Evolutionary conservation across 352 stramenopile genomes (phyloP).

Genomic region (Phytophthora cryptogea): DNA sequence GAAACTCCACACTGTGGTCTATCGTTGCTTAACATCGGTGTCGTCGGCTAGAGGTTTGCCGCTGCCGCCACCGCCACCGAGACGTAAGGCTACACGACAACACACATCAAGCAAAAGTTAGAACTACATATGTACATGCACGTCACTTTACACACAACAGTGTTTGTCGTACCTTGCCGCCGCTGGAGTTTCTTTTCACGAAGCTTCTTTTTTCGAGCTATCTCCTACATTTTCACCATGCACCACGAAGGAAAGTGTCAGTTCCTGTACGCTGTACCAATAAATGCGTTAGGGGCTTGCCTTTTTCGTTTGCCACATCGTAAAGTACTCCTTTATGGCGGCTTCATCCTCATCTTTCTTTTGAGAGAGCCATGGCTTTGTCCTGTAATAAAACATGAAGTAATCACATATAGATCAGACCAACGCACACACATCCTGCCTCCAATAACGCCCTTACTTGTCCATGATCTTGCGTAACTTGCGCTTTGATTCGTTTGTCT

Average conservation of each 20-base stretch:
- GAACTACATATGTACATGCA: not conserved
- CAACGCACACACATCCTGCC: not conserved
- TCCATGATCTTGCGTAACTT: slow-evolving; percentile 59
- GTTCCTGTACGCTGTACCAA: not conserved
- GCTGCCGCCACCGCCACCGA: slow-evolving; percentile 28
- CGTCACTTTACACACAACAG: not conserved
- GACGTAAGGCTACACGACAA: slow-evolving; percentile 23
- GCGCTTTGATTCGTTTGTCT: slow-evolving; percentile 68
- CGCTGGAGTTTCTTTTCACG: slow-evolving; percentile 75
- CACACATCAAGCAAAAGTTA: slow-evolving; percentile 1
- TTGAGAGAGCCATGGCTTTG: slow-evolving; percentile 66
- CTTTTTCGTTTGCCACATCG: slow-evolving; percentile 71
- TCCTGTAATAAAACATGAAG: slow-evolving; percentile 28
- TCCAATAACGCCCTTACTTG: slow-evolving; percentile 31
- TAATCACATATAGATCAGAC: slow-evolving; percentile 12
- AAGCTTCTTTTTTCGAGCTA: slow-evolving; percentile 72
- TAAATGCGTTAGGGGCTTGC: slow-evolving; percentile 21
- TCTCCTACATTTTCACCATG: slow-evolving; percentile 38
- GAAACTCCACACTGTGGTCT: slow-evolving; percentile 26
- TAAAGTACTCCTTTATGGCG: slow-evolving; percentile 59
- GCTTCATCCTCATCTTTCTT: slow-evolving; percentile 49
- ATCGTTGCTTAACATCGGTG: slow-evolving; percentile 35
- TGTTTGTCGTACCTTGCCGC: slow-evolving; percentile 46
- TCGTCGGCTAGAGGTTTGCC: slow-evolving; percentile 31
- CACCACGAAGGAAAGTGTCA: not conserved